Evolutionary conservation across 331 rosid genomes (phyloP).

Genomic region (Pyrus hybrid): DNA sequence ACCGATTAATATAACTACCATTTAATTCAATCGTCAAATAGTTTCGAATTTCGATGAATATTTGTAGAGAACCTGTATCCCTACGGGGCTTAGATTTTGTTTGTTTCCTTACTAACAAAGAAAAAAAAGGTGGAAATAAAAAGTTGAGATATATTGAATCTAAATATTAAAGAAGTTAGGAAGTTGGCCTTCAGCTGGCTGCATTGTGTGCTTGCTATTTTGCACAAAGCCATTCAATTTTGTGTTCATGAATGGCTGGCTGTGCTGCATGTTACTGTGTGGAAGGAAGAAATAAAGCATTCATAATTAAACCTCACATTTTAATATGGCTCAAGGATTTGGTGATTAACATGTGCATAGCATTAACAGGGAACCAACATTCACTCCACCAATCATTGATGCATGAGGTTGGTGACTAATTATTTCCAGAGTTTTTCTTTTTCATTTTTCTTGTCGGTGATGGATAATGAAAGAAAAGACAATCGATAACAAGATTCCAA

Average conservation of each 20-base stretch:
- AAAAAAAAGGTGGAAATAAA: not conserved
- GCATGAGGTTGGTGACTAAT: not conserved
- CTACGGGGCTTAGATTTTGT: too few relatives aligned
- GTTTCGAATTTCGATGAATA: too few relatives aligned
- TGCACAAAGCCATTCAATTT: not conserved
- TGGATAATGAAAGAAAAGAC: too few relatives aligned
- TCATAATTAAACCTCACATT: not conserved
- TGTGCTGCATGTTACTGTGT: not conserved
- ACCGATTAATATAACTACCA: too few relatives aligned
- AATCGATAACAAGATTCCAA: not conserved
- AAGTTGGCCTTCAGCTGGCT: slow-evolving; percentile 24
- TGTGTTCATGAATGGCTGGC: not conserved
- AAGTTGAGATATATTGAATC: not conserved
- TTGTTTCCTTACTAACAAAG: too few relatives aligned
- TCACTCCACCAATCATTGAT: not conserved
- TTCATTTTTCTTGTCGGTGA: not conserved
- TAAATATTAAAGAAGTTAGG: not conserved
- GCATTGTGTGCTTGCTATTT: not conserved
- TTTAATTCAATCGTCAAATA: too few relatives aligned
- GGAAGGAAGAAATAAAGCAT: not conserved
- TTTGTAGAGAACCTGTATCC: too few relatives aligned
- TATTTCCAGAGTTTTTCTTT: too few relatives aligned
- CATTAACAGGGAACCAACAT: not conserved
- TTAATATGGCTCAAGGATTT: not conserved
- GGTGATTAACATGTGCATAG: not conserved